phyloP scores from a whole-genome alignment of 345 rosid genomes.

The Geranium brycei region DNA sequence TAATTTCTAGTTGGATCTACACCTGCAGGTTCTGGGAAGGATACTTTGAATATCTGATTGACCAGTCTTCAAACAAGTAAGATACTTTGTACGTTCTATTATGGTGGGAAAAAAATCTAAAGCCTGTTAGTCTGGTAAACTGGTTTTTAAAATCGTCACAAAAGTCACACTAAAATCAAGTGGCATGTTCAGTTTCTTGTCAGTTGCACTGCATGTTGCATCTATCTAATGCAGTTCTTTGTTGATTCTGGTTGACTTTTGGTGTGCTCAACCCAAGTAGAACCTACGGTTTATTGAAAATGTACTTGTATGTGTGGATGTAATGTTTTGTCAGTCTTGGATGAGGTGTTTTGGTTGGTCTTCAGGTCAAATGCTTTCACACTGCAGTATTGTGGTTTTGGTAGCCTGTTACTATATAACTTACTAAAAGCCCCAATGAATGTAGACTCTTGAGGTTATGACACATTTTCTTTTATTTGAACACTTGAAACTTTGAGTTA shows the following conservation, averaged over 20 bases:
- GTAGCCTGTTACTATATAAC: background rate
- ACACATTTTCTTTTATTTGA: too few species aligned
- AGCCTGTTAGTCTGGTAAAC: background rate
- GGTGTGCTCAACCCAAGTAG: background rate
- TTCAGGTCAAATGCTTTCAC: background rate
- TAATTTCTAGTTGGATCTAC: background rate
- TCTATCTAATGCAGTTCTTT: background rate
- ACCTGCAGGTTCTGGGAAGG: constrained; percentile 97
- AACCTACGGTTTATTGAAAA: background rate
- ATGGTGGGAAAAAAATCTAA: background rate
- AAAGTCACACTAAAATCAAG: background rate
- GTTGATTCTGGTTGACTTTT: background rate
- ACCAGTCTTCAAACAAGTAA: constrained; percentile 78
- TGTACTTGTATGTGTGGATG: background rate
- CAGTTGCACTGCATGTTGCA: background rate
- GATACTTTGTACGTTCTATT: constrained; percentile 11
- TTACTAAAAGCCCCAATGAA: background rate
- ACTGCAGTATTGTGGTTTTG: background rate
- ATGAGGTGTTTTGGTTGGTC: background rate
- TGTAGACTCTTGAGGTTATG: too few species aligned
- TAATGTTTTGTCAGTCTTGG: background rate
- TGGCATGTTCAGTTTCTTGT: background rate
- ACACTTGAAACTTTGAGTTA: too few species aligned
- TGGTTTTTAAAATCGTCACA: background rate
- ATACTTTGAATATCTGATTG: constrained; percentile 86